Evolutionary conservation across 805 yeast genomes (phyloP), one percentile per base, ranked within the genome.

Genomic region (Kuraishia capsulata): DNA sequence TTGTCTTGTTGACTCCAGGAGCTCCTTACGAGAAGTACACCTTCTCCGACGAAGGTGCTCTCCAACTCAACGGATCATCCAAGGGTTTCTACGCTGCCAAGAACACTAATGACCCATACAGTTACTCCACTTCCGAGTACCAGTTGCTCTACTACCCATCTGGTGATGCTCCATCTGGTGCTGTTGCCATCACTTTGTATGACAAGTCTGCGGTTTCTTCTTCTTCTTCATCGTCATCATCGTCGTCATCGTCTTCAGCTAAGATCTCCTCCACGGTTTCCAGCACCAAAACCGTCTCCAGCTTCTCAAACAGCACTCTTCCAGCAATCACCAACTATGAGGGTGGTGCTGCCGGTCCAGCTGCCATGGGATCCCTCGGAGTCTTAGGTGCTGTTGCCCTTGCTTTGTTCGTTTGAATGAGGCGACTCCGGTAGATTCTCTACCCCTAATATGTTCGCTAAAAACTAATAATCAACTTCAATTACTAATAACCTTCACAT

Each of bases 91-190:
- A 53, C 47, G 74, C 67, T 37, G 63, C 64, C 46, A 64, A 57
- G 61, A 61, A 67, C 56, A 56, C 63, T 41, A 47, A 46, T 34
- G 76, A 70, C 47, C 71, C 73, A 20, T 69, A 69, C 56, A 30
- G 43, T n/a, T 61, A 56, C 52, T 64, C 70, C 28, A 29, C 44
- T 16, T 11, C 33, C 9, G 13, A 42, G 17, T 63, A 49, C 42
- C 53, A 53, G 38, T 54, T 60, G 39, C 53, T 49, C 46, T 59
- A 38, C 46, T 43, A 41, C 47, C 14, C n/a, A 10, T 30, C n/a
- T 9, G 20, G 17, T n/a, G 31, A 11, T 18, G 37, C 37, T 34
- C 37, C 37, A 3, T 5, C n/a, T 3, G 37, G 30, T 4, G 16
- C 24, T 17, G 20, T 34, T 9, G 18, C 37, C n/a, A 20, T 29